Base-by-base conservation (phyloP, 164 flowering plant species). In the Vitis labrusca region DNA sequence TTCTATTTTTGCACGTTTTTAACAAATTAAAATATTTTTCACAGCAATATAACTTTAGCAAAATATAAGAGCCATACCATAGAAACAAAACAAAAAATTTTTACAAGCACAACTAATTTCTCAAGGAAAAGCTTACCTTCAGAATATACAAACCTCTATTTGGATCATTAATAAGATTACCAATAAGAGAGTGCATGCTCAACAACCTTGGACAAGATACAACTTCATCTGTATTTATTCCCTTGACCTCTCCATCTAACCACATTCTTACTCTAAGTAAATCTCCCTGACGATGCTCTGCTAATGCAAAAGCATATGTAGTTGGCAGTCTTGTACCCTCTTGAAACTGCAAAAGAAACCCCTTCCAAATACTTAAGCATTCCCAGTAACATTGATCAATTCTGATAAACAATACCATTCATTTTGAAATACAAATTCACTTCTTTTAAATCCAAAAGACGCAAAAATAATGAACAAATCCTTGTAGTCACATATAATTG, bases 231-330 rank as follows among this genome's bases (percentile, higher is more conserved):
- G 60, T 68, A 67, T 84, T 80, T 50, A 61, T 68, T 59, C 77
- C 73, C 56, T 74, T 71, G 65, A 90, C 77, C 73, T 90, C 95
- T 76, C 90, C 94, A 56, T 70, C 78, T 57, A 91, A 77, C 78
- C 75, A 84, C 83, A 90, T 83, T 73, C 93, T 79, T 44, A 95
- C 85, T 65, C 79, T 80, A 57, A 93, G 72, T 27, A 67, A 75
- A 70, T 71, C 74, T 48, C 73, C 76, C 55, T 83, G 88, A 48
- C 88, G 84, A 76, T 88, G 80, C 69, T 91, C 97, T 70, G 90
- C 98, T 70, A 90, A 64, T 2, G 91, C 98, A 88, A 95, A 93
- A 17, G 91, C 98, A 83, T 90, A 91, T 3, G 84, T 37, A 16
- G 71, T 73, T 16, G 96, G 89, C 23, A 86, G 72, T 56, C 65